phyloP scores from a whole-genome alignment of 2,329 filamentous ascomycete species.

The Cytospora chrysosperma region DNA sequence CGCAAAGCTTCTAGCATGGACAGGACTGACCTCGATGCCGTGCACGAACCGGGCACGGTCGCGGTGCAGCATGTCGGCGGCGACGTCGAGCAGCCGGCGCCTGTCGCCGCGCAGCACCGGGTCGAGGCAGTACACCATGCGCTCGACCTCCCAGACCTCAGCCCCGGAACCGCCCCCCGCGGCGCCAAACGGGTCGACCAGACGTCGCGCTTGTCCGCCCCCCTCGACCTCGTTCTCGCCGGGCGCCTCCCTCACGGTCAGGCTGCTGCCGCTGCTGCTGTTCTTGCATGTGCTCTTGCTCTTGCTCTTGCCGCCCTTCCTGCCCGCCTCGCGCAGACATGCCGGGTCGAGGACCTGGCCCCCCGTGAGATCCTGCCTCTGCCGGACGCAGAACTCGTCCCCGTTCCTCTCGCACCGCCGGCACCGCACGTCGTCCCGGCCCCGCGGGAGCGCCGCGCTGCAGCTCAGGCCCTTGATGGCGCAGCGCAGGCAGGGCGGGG shows the following conservation, averaged over 20 bases:
- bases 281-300: too few species aligned
- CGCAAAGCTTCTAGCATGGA: not conserved
- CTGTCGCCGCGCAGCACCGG: not conserved
- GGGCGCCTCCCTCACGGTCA: not conserved
- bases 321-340: not conserved
- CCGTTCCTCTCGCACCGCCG: slow-evolving; percentile 6
- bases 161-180: too few species aligned
- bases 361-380: not conserved
- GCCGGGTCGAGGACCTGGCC: not conserved
- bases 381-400: not conserved
- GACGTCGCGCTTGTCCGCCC: not conserved
- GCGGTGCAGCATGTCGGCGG: not conserved
- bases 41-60: not conserved
- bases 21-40: not conserved
- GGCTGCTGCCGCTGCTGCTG: not conserved
- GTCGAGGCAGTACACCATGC: not conserved
- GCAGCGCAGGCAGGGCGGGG: not conserved
- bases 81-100: not conserved
- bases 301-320: too few species aligned
- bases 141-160: not conserved
- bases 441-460: not conserved
- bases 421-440: not conserved
- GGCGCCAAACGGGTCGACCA: not conserved
- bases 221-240: not conserved
- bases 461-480: not conserved